phyloP scores from a whole-genome alignment of 2,329 filamentous ascomycete genomes.

The Phyllosticta citriasiana region DNA sequence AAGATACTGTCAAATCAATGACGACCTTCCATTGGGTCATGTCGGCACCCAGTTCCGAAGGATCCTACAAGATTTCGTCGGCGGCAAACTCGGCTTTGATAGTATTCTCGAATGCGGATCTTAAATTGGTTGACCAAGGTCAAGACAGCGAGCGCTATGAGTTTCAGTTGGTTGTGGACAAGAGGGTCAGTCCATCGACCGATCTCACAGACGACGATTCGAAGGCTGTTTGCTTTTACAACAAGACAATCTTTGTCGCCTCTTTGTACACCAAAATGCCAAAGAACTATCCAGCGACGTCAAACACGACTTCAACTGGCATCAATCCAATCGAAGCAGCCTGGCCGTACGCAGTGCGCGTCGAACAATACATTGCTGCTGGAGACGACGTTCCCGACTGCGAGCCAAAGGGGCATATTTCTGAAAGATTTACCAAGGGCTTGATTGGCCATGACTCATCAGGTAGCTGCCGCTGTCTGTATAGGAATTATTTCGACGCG shows the following conservation, averaged over 20 bases:
- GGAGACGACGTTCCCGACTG: constrained; percentile 46
- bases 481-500: constrained; percentile 27
- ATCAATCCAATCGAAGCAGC: constrained; percentile 20
- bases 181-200: constrained; percentile 41
- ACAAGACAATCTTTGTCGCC: constrained; percentile 45
- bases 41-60: constrained; percentile 23
- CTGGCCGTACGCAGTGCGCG: constrained; percentile 52
- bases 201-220: constrained; percentile 35
- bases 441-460: background rate
- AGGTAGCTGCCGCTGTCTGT: constrained; percentile 36
- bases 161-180: constrained; percentile 46
- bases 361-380: constrained; percentile 42
- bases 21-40: constrained; percentile 56
- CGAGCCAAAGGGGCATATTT: constrained; percentile 29
- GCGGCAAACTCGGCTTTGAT: constrained; percentile 47
- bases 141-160: constrained; percentile 45
- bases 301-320: constrained; percentile 13
- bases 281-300: constrained; percentile 27
- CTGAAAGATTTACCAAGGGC: constrained; percentile 25
- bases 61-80: constrained; percentile 44
- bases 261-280: constrained; percentile 50
- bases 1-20: constrained; percentile 29
- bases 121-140: constrained; percentile 41
- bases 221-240: constrained; percentile 49
- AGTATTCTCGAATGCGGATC: constrained; percentile 42